Evolutionary conservation across 768 basidiomycete genomes (phyloP).

Genomic region (Kwoniella dejecticola): DNA sequence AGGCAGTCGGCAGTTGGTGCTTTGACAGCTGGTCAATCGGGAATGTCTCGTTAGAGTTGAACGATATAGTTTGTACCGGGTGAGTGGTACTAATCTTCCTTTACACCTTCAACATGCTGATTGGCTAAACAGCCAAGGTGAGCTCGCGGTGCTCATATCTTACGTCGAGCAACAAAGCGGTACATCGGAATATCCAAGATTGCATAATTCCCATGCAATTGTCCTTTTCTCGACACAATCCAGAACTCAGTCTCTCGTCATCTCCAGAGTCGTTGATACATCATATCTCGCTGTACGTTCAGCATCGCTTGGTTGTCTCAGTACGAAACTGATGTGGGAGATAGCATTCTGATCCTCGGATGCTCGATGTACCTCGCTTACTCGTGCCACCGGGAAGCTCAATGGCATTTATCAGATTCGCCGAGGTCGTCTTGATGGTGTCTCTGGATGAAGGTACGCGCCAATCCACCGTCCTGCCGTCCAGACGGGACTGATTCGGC

Average conservation of each 20-base stretch:
- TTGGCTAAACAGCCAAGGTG: slow-evolving; percentile 21
- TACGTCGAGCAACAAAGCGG: slow-evolving; percentile 31
- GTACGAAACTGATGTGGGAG: neutral
- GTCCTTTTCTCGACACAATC: slow-evolving; percentile 38
- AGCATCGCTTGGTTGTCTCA: neutral
- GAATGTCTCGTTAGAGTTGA: slow-evolving; percentile 40
- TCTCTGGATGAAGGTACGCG: slow-evolving; percentile 44
- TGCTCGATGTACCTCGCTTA: slow-evolving; percentile 52
- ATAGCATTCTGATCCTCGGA: slow-evolving; percentile 51
- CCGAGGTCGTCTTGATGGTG: slow-evolving; percentile 52
- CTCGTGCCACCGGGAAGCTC: slow-evolving; percentile 40
- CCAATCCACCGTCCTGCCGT: neutral
- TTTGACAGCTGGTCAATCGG: slow-evolving; percentile 46
- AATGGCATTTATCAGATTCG: slow-evolving; percentile 55
- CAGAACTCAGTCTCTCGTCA: slow-evolving; percentile 13
- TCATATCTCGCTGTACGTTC: slow-evolving; percentile 32
- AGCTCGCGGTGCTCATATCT: slow-evolving; percentile 50
- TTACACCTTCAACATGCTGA: neutral
- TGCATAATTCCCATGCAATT: slow-evolving; percentile 45
- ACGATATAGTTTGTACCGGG: slow-evolving; percentile 44
- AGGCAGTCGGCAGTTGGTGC: slow-evolving; percentile 38
- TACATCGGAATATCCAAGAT: slow-evolving; percentile 22
- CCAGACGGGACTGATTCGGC: slow-evolving; percentile 7
- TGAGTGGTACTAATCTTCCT: neutral
- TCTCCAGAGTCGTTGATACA: slow-evolving; percentile 27